These are phyloP conservation scores for Hypocrella siamensis DNA, from an alignment of 2,329 filamentous ascomycete genomes.

Conservation along the genomic window DNA sequence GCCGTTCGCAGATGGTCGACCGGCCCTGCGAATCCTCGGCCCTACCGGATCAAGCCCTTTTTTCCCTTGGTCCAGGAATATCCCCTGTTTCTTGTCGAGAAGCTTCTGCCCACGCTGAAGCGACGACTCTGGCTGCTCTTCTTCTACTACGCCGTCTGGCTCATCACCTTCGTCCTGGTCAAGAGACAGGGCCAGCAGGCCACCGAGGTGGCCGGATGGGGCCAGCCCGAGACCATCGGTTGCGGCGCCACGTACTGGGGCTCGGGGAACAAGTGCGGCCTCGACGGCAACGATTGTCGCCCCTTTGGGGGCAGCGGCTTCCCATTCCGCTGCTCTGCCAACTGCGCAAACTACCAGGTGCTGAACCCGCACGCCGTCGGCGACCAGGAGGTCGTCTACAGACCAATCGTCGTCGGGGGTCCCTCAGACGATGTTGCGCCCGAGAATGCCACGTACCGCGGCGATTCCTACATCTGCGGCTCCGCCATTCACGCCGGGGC, in stretches of 20 bases:
- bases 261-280: constrained; percentile 53
- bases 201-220: constrained; percentile 51
- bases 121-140: constrained; percentile 45
- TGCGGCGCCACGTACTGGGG: constrained; percentile 60
- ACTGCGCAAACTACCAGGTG: constrained; percentile 49
- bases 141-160: constrained; percentile 49
- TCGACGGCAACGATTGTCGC: constrained; percentile 60
- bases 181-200: constrained; percentile 44
- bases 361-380: constrained; percentile 65
- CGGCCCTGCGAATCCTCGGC: constrained; percentile 38
- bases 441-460: constrained; percentile 53
- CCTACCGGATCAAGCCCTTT: constrained; percentile 35
- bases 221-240: constrained; percentile 45
- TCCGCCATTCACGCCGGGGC: constrained; percentile 74
- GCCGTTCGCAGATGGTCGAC: constrained; percentile 32
- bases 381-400: constrained; percentile 48
- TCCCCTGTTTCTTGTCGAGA: constrained; percentile 48
- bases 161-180: constrained; percentile 53
- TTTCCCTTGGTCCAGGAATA: constrained; percentile 52
- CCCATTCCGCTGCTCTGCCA: constrained; percentile 60
- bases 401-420: constrained; percentile 53
- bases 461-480: constrained; percentile 77
- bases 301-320: constrained; percentile 58
- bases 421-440: constrained; percentile 26
- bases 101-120: constrained; percentile 39